Evolutionary conservation across 768 basidiomycete genomes (phyloP).

Genomic region (Kwoniella mangroviensis): DNA sequence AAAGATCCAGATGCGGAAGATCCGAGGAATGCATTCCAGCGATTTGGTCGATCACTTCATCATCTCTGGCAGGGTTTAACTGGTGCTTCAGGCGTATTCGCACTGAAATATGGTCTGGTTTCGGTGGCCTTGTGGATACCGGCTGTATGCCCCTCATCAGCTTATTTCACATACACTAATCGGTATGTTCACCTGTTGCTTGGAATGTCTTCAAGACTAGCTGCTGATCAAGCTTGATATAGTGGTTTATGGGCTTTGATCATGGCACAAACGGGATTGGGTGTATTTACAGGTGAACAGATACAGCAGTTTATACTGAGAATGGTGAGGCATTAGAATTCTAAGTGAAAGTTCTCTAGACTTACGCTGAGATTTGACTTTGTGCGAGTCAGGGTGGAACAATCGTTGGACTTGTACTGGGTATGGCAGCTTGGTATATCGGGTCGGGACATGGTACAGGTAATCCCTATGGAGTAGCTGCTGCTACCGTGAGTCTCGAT

Average conservation of each 20-base stretch:
- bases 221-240: constrained; percentile 58
- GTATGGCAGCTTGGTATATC: constrained; percentile 57
- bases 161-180: constrained; percentile 53
- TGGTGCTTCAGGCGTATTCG: constrained; percentile 62
- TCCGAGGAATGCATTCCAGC: constrained; percentile 61
- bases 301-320: constrained; percentile 63
- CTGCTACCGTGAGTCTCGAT: constrained; percentile 57
- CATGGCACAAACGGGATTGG: constrained; percentile 68
- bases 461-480: constrained; percentile 65
- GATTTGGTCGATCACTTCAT: constrained; percentile 58
- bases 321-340: constrained; percentile 56
- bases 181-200: constrained; percentile 6
- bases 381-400: constrained; percentile 41
- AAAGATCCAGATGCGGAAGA: constrained; percentile 61
- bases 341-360: too few species aligned
- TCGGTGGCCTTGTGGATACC: constrained; percentile 66
- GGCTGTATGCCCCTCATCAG: constrained; percentile 59
- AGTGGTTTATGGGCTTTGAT: constrained; percentile 67
- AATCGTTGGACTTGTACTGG: constrained; percentile 44
- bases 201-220: neutral
- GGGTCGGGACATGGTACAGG: constrained; percentile 61
- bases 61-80: constrained; percentile 59
- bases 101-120: constrained; percentile 63
- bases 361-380: constrained; percentile 48
- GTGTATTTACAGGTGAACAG: constrained; percentile 67